phyloP scores from a whole-genome alignment of 176 grass and related monocot species.

The Ensete ventricosum region DNA sequence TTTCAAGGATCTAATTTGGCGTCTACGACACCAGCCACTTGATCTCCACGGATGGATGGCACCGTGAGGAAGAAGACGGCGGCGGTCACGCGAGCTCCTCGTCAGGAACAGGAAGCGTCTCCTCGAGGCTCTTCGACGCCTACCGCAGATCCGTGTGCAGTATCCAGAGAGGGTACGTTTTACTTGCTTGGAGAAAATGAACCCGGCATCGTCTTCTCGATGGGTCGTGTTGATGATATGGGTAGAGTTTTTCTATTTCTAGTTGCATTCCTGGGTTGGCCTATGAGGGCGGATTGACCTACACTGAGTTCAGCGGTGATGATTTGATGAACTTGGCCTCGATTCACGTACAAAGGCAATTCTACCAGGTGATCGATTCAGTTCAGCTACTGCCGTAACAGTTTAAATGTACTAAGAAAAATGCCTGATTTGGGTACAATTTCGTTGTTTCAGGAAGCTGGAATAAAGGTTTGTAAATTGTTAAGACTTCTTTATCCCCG shows the following conservation, averaged over 20 bases:
- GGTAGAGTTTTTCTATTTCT: neutral
- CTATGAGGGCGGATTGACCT: neutral
- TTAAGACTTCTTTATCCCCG: too few species aligned
- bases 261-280: conserved; percentile 3
- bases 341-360: neutral
- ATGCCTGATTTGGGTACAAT: too few species aligned
- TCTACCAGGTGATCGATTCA: neutral
- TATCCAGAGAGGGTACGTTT: neutral
- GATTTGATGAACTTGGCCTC: conserved; percentile 10
- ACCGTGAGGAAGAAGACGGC: neutral
- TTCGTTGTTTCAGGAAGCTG: conserved; percentile 45
- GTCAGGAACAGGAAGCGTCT: neutral
- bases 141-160: neutral
- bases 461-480: conserved; percentile 54
- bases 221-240: too few species aligned
- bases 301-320: neutral
- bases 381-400: too few species aligned
- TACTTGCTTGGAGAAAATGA: too few species aligned
- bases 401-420: too few species aligned
- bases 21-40: neutral
- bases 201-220: too few species aligned
- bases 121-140: conserved; percentile 6
- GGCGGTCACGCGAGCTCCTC: conserved; percentile 2
- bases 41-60: conserved; percentile 7
- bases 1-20: too few species aligned